Base-by-base conservation (phyloP, 2,329 filamentous ascomycete genomes). In the Monilinia aucupariae region DNA sequence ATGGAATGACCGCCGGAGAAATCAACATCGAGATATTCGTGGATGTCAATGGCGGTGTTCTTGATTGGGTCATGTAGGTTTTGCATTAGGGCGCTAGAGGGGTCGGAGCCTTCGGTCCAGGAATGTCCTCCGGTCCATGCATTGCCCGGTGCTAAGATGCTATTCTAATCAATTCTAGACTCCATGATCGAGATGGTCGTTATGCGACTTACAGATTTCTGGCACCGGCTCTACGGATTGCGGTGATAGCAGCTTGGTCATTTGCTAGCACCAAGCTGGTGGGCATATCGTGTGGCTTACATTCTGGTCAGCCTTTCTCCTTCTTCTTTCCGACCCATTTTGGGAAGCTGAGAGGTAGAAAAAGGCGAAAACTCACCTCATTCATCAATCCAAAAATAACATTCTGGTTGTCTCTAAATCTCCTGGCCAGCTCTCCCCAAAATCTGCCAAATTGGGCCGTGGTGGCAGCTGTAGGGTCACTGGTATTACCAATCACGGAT, bases 351-450 rank as follows among this genome's bases (percentile, higher is more conserved):
- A 43, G 15, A 30, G 43, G 15, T 27, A 47, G 32, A 55, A 17
- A 4, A 9, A 41, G 43, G 8, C 3, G 27, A 39, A 39, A 27
- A 61, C 53, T 43, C 61, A 69, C 69, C 59, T 71, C 70, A 59
- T 76, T 76, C 79, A 81, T 81, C 10, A 81, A 73, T 3, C 77
- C 79, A 66, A 81, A 81, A 59, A 82, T 80, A 58, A 81, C 78
- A 59, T 78, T 78, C 55, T 76, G 74, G 65, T 80, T 77, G 61
- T 73, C 72, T n/a, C 71, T 71, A 68, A 81, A 82, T 53, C 80
- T 76, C 2, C 62, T 68, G 1, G 79, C 78, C 27, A 82, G 75
- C 68, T 79, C 79, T 62, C 75, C 76, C 79, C 80, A 82, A 72
- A 82, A 82, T 30, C 71, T 74, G 13, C 72, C 78, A 61, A 82